A percentile compares a stretch with the other conserved stretches of the same genome.
Conservation (phyloP, 2,329 filamentous ascomycete genomes). For the Claviceps spartinae region DNA sequence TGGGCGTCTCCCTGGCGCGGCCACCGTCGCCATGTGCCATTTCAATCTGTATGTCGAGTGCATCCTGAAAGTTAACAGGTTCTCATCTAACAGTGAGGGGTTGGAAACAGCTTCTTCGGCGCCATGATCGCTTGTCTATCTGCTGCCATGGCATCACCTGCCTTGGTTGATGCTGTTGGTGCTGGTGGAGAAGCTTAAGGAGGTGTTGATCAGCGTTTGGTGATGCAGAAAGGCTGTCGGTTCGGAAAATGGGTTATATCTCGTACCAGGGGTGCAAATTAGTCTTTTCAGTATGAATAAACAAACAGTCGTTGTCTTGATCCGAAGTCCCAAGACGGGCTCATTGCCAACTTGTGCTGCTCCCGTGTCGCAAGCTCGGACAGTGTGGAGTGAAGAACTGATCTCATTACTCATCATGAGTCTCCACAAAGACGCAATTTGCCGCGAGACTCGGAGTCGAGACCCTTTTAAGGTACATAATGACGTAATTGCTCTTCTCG, state of each 20-base stretch:
- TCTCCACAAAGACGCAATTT: no score
- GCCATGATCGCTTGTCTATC: constrained; percentile 9
- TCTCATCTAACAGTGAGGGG: not conserved
- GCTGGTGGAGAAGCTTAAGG: not conserved
- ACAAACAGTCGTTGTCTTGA: not conserved
- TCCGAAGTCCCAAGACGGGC: not conserved
- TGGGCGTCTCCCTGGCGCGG: not conserved
- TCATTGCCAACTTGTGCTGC: no score
- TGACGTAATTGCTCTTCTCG: not conserved
- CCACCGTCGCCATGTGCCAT: constrained; percentile 9
- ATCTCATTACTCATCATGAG: no score
- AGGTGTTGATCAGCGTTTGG: not conserved
- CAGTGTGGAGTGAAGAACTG: no score
- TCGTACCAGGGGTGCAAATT: not conserved
- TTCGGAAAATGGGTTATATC: not conserved
- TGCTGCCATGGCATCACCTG: not conserved
- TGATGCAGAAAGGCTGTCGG: not conserved
- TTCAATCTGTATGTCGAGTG: constrained; percentile 13
- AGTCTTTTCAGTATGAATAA: not conserved
- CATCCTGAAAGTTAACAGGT: no score
- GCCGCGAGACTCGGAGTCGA: no score
- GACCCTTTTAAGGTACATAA: not conserved
- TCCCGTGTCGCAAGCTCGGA: no score
- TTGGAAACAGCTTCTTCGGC: constrained; percentile 9
- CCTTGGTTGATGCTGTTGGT: not conserved